These are phyloP conservation scores for Ophiostoma ips DNA, from an alignment of 2,329 filamentous ascomycete species.

Conservation along the genomic window DNA sequence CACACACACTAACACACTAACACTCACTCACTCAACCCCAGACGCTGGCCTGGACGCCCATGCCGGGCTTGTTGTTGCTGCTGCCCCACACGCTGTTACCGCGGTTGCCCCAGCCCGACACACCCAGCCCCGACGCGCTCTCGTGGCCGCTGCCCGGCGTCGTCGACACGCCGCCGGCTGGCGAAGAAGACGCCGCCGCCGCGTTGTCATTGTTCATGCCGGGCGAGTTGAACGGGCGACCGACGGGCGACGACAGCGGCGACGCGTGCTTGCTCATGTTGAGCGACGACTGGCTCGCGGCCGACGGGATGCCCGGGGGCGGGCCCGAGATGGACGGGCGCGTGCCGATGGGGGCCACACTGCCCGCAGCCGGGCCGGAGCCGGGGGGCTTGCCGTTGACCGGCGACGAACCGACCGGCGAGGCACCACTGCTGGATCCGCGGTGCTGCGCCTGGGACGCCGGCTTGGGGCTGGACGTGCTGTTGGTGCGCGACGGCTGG, in stretches of 20 bases:
- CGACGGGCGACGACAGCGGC: conserved; percentile 77
- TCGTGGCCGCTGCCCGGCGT: conserved; percentile 39
- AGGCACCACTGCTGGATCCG: not conserved
- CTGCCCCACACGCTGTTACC: conserved; percentile 68
- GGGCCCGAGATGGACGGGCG: conserved; percentile 48
- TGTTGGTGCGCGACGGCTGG: conserved; percentile 59
- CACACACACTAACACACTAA: no score
- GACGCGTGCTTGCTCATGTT: conserved; percentile 65
- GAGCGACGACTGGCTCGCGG: conserved; percentile 8
- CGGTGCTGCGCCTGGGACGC: not conserved
- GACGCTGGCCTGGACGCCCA: conserved; percentile 76
- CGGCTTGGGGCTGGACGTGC: conserved; percentile 70
- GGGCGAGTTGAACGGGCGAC: conserved; percentile 49
- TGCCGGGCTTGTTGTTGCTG: conserved; percentile 49
- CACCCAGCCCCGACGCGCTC: conserved; percentile 17
- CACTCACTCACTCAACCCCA: conserved; percentile 53
- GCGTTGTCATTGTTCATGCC: conserved; percentile 21
- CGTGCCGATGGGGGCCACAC: conserved; percentile 87
- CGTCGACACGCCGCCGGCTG: conserved; percentile 32
- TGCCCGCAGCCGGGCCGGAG: conserved; percentile 31
- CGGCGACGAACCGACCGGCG: conserved; percentile 40
- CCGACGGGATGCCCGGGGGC: conserved; percentile 23
- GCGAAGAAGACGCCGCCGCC: conserved; percentile 23
- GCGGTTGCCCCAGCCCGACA: conserved; percentile 61
- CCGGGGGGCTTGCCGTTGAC: conserved; percentile 39